These are phyloP conservation scores for Monosporozyma servazzii DNA, from an alignment of 805 yeast genomes.

Conservation along the genomic window DNA sequence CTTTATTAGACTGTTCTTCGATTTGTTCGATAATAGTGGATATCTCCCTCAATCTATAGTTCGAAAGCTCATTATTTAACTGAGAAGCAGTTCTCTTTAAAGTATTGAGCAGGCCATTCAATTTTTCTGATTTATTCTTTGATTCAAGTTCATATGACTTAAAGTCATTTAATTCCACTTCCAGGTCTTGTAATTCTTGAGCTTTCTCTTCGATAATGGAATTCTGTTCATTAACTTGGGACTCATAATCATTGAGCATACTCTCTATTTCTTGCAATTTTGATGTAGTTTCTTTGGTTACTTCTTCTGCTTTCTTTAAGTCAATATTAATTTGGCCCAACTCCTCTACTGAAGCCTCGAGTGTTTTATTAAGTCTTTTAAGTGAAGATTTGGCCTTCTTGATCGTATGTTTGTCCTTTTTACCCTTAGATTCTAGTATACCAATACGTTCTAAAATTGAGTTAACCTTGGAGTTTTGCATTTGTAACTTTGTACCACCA, in stretches of 20 bases:
- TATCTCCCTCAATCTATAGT: constrained; percentile 46
- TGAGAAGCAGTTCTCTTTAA: constrained; percentile 34
- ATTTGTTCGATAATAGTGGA: constrained; percentile 22
- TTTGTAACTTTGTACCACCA: constrained; percentile 78
- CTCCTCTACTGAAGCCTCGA: constrained; percentile 42
- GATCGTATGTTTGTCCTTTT: constrained; percentile 45
- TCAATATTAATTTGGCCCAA: constrained; percentile 31
- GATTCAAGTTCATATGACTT: constrained; percentile 61
- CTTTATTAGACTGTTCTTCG: constrained; percentile 6
- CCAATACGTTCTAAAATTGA: constrained; percentile 61
- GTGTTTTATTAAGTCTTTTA: constrained; percentile 42
- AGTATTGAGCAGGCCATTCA: constrained; percentile 32
- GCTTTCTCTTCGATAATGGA: constrained; percentile 33
- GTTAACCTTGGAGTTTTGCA: constrained; percentile 76
- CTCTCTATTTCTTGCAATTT: constrained; percentile 25
- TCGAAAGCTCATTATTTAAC: constrained; percentile 34
- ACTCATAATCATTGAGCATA: constrained; percentile 33
- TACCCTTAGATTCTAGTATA: constrained; percentile 45
- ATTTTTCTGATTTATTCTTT: constrained; percentile 52
- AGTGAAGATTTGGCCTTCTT: constrained; percentile 59
- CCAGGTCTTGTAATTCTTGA: constrained; percentile 34
- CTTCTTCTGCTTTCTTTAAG: constrained; percentile 25
- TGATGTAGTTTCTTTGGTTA: constrained; percentile 29
- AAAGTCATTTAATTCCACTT: constrained; percentile 43
- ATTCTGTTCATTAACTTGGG: constrained; percentile 33